Percentiles rank a stretch among this genome's conserved stretches.
Evolutionary conservation across 495 filamentous ascomycete species (phyloP).

Genomic region (Evernia prunastri): DNA sequence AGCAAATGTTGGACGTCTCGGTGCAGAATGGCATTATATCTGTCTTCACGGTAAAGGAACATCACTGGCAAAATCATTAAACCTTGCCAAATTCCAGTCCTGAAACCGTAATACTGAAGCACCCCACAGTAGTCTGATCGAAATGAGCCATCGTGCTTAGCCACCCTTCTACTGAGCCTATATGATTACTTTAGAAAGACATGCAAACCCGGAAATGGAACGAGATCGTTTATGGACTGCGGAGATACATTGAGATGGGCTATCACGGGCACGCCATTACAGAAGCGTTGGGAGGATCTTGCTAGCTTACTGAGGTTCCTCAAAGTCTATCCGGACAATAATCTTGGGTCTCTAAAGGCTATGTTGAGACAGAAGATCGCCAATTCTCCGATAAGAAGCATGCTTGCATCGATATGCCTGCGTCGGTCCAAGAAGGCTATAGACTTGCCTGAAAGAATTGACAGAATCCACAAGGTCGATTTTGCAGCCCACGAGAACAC

Average conservation of each 20-base stretch:
- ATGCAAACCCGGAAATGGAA: too few species aligned
- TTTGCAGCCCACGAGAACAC: conserved; percentile 30
- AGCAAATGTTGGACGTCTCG: too few species aligned
- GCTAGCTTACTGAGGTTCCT: conserved; percentile 37
- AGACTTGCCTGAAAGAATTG: conserved; percentile 30
- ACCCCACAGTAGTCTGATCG: too few species aligned
- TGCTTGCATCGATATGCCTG: conserved; percentile 34
- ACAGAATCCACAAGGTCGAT: conserved; percentile 28
- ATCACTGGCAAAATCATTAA: too few species aligned
- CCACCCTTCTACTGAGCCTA: too few species aligned
- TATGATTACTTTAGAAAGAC: too few species aligned
- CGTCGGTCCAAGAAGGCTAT: conserved; percentile 35
- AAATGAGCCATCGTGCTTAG: too few species aligned
- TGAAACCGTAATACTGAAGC: too few species aligned
- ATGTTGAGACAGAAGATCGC: conserved; percentile 33
- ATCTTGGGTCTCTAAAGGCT: conserved; percentile 30
- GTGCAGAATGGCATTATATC: too few species aligned
- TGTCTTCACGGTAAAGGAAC: too few species aligned
- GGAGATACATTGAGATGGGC: conserved; percentile 32
- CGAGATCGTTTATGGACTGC: too few species aligned
- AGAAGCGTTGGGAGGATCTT: conserved; percentile 38
- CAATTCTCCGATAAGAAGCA: conserved; percentile 17
- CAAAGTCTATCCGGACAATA: conserved; percentile 33
- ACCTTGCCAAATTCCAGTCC: too few species aligned
- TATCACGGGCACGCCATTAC: conserved; percentile 41